A percentile compares a stretch with the other conserved stretches of the same genome.
These are phyloP conservation scores for Populus hybrid DNA, from an alignment of 441 rosid genomes.

Conservation along the genomic window DNA sequence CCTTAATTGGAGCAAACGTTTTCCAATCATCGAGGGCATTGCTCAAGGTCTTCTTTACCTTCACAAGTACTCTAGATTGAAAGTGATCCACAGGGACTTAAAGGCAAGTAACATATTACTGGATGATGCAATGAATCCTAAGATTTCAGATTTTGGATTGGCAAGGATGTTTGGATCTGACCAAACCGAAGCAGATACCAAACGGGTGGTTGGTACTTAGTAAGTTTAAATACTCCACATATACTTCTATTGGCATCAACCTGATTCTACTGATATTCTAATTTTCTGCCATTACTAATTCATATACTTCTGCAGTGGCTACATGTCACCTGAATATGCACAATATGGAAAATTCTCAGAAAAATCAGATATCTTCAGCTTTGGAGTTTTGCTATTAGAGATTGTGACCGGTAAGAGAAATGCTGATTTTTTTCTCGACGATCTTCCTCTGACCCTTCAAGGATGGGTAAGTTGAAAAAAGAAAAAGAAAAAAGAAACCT, in stretches of 20 bases:
- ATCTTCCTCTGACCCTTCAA: neutral
- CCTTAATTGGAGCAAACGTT: neutral
- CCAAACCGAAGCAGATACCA: neutral
- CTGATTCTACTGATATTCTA: too few species aligned
- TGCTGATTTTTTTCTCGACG: neutral
- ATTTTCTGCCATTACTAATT: neutral
- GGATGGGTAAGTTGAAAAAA: neutral
- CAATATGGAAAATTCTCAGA: neutral
- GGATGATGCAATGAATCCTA: neutral
- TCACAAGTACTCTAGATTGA: conserved; percentile 5
- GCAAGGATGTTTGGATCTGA: neutral
- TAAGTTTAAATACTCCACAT: neutral
- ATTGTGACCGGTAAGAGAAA: neutral
- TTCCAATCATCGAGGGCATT: neutral
- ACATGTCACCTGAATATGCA: neutral
- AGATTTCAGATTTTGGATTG: conserved; percentile 1
- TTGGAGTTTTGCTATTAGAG: neutral
- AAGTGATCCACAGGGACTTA: conserved; percentile 3
- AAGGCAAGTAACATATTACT: conserved; percentile 1
- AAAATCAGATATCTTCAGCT: neutral
- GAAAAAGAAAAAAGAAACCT: too few species aligned
- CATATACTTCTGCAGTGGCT: neutral
- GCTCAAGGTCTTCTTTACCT: conserved; percentile 4
- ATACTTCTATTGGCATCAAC: neutral
- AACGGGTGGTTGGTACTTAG: neutral